phyloP scores from a whole-genome alignment of 2,329 filamentous ascomycete species.

The Sclerotinia glacialis region DNA sequence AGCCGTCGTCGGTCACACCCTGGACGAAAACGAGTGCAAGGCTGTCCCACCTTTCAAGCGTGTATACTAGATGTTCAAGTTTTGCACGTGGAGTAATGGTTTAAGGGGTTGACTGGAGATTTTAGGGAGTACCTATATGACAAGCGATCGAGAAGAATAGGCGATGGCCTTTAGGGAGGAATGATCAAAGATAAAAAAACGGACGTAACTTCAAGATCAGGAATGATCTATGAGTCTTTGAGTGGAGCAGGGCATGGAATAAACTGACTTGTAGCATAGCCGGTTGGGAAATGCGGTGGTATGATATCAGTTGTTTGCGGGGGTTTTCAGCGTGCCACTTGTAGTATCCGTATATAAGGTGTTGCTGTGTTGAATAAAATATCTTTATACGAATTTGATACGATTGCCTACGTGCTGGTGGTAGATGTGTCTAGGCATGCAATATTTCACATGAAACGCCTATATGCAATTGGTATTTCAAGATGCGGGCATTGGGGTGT shows the following conservation, averaged over 20 bases:
- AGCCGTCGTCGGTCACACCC: slow-evolving; percentile 73
- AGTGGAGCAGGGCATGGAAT: neutral
- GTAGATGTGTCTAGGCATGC: neutral
- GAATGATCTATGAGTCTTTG: slow-evolving; percentile 7
- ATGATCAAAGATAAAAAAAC: neutral
- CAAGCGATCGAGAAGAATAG: slow-evolving; percentile 4
- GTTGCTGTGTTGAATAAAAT: slow-evolving; percentile 1
- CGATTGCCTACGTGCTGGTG: neutral
- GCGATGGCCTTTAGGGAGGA: neutral
- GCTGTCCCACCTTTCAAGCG: slow-evolving; percentile 94
- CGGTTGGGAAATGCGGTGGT: slow-evolving; percentile 8
- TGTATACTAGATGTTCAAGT: slow-evolving; percentile 61
- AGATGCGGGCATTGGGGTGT: too few relatives aligned
- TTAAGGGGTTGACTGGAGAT: neutral
- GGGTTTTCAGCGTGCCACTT: slow-evolving; percentile 3
- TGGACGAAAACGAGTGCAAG: slow-evolving; percentile 96
- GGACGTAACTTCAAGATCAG: slow-evolving; percentile 8
- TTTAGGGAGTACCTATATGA: neutral
- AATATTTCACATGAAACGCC: neutral
- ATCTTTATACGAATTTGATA: neutral
- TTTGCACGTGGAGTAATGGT: slow-evolving; percentile 10
- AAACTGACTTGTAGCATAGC: slow-evolving; percentile 10
- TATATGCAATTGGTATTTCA: neutral
- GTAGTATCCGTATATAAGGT: neutral
- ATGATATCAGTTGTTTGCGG: slow-evolving; percentile 1